phyloP scores from a whole-genome alignment of 176 grass and related monocot species.

The Oryza brachyantha region DNA sequence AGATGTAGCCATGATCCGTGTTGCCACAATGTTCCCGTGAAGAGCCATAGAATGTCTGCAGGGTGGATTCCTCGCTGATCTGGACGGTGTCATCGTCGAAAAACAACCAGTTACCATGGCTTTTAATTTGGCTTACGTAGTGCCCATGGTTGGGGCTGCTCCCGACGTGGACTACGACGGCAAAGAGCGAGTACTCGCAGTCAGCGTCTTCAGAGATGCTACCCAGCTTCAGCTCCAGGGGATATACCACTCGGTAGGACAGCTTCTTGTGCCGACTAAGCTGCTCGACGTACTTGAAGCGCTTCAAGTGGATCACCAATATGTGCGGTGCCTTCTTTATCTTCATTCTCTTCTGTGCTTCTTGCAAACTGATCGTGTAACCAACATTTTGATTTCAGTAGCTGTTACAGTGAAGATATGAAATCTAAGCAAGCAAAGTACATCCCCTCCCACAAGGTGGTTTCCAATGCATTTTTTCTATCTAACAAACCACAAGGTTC shows the following conservation, averaged over 20 bases:
- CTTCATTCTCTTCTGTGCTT: constrained; percentile 94
- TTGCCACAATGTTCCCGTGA: constrained; percentile 75
- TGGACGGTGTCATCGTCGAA: constrained; percentile 92
- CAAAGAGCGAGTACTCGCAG: constrained; percentile 81
- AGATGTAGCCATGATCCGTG: constrained; percentile 88
- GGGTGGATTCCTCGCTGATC: constrained; percentile 64
- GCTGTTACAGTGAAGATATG: not conserved
- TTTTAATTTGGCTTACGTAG: constrained; percentile 89
- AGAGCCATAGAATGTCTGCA: constrained; percentile 80
- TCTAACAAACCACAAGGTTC: not conserved
- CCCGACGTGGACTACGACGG: constrained; percentile 85
- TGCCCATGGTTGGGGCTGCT: constrained; percentile 90
- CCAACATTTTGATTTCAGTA: constrained; percentile 8
- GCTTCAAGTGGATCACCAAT: constrained; percentile 88
- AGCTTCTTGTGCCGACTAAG: constrained; percentile 85
- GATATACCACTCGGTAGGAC: constrained; percentile 77
- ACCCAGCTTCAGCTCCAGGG: constrained; percentile 85
- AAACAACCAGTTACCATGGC: constrained; percentile 72
- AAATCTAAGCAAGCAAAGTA: constrained; percentile 17
- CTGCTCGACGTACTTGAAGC: constrained; percentile 90
- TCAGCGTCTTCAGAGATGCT: constrained; percentile 54
- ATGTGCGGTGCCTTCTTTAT: constrained; percentile 76
- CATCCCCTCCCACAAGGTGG: constrained; percentile 1
- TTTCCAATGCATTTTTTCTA: not conserved
- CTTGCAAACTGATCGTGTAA: constrained; percentile 63